Evolutionary conservation across 2,329 filamentous ascomycete species (phyloP).

Genomic region (Fusarium marasasianum): DNA sequence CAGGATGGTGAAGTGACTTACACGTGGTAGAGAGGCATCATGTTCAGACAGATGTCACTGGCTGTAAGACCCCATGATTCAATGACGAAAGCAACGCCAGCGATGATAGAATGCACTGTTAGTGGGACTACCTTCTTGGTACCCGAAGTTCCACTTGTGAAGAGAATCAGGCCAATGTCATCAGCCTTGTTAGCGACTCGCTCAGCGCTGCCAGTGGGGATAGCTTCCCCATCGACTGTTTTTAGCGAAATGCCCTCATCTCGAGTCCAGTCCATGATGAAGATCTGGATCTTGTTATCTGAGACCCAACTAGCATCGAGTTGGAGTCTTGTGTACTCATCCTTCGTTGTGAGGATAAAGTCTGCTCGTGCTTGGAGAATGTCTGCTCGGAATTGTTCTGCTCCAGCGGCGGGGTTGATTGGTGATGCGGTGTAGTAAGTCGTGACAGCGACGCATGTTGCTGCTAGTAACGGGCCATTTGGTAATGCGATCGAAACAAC

Average conservation of each 20-base stretch:
- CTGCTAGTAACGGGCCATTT: not conserved
- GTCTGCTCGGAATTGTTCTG: slow-evolving; percentile 7
- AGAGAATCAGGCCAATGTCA: slow-evolving; percentile 7
- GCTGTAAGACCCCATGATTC: slow-evolving; percentile 11
- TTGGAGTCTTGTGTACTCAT: not conserved
- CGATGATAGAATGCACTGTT: not conserved
- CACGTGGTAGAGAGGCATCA: slow-evolving; percentile 17
- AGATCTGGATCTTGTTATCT: not conserved
- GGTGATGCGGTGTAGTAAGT: slow-evolving; percentile 9
- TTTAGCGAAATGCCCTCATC: not conserved
- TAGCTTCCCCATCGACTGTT: not conserved
- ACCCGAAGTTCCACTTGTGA: slow-evolving; percentile 4
- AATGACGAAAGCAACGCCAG: slow-evolving; percentile 5
- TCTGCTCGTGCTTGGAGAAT: not conserved
- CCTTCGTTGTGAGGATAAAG: not conserved
- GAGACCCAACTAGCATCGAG: not conserved
- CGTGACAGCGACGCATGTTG: slow-evolving; percentile 4
- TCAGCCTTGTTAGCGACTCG: not conserved
- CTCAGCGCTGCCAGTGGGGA: not conserved
- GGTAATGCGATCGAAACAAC: not conserved
- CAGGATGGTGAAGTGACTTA: not conserved
- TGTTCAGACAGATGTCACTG: not conserved
- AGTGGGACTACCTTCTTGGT: slow-evolving; percentile 1
- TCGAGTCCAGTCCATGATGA: not conserved
- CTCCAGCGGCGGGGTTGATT: slow-evolving; percentile 8